Base-by-base conservation (phyloP, 139 green algal genomes). In the Zygnema circumcarinatum region DNA sequence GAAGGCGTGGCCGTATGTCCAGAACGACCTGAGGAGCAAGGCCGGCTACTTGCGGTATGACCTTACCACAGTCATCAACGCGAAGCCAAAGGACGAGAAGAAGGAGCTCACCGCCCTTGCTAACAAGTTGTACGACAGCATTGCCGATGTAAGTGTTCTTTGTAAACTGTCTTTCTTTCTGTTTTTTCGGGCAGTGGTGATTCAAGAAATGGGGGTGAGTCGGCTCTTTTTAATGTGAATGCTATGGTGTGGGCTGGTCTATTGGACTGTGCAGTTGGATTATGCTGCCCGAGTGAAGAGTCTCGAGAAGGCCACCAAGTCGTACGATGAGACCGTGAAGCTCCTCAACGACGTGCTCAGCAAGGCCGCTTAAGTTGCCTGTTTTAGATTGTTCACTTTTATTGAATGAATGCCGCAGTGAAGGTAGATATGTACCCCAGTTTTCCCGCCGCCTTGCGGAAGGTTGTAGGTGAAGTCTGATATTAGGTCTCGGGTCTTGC, bases 1-100 rank as follows among this genome's bases (percentile, higher is more conserved):
- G 85, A 90, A 89, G 80, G 78, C 78, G 21, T 90, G 85, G 85
- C 85, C 85, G 21, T 90, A 88, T 52, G 85, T 90, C 56, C 85
- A 89, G 79, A 90, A 90, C 42, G 79, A 90, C 54, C 76, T 90
- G 32, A 36, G 85, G 29, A 84, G 22, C 42, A 41, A 88, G 85
- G 39, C 82, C n/a, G 41, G 47, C 47, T 86, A 86, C 85, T 81
- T 90, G 78, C 53, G 79, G 41, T 90, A 79, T 67, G 85, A 90
- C 67, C 29, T 90, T 2, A 40, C 42, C 80, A 90, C 78, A 39
- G 62, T 90, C 32, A 67, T 88, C 0, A 40, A 33, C 85, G 38
- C 56, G 39, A 90, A 90, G 85, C 22, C 85, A 1, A 90, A 90
- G 85, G 56, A 33, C 0, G 85, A 90, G 53, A 90, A 81, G 85